Percentiles rank a stretch among this genome's conserved stretches.
Conservation (phyloP, 192 early-diverging fungal genomes). For the Gaertneriomyces semiglobifer region DNA sequence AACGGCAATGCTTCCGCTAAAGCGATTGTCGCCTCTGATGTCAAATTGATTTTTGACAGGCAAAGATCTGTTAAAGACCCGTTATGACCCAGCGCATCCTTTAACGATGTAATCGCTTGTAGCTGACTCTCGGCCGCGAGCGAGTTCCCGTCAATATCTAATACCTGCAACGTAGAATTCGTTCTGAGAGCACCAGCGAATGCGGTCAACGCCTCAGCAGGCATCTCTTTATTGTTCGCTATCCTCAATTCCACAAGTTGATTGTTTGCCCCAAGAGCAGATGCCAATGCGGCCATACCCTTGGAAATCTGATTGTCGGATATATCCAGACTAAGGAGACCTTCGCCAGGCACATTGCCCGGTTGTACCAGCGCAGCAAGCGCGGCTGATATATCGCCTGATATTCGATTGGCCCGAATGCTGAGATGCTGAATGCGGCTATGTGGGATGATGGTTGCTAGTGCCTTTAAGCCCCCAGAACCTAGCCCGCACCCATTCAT, state of each 20-base stretch:
- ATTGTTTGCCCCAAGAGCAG: constrained; percentile 13
- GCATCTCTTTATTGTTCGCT: constrained; percentile 48
- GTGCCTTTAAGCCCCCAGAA: constrained; percentile 30
- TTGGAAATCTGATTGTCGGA: constrained; percentile 28
- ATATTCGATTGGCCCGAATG: no score
- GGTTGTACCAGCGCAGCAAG: no score
- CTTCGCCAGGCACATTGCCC: not conserved
- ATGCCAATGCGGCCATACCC: constrained; percentile 18
- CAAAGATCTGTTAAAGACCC: constrained; percentile 58
- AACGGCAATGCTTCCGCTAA: constrained; percentile 81
- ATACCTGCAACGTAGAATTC: constrained; percentile 45
- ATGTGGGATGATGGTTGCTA: not conserved
- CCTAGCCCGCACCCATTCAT: constrained; percentile 54
- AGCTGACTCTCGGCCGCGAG: constrained; percentile 42
- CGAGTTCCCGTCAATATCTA: constrained; percentile 60
- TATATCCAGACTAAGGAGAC: constrained; percentile 27
- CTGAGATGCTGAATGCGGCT: no score
- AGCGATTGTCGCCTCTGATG: constrained; percentile 70
- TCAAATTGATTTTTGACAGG: constrained; percentile 60
- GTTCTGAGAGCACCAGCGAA: constrained; percentile 47
- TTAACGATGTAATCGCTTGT: constrained; percentile 36
- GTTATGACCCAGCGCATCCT: constrained; percentile 55
- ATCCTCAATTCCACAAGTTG: constrained; percentile 29
- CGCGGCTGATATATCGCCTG: no score
- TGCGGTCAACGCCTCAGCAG: constrained; percentile 38